phyloP scores from a whole-genome alignment of 192 early-diverging fungal genomes.

The Backusella circina region DNA sequence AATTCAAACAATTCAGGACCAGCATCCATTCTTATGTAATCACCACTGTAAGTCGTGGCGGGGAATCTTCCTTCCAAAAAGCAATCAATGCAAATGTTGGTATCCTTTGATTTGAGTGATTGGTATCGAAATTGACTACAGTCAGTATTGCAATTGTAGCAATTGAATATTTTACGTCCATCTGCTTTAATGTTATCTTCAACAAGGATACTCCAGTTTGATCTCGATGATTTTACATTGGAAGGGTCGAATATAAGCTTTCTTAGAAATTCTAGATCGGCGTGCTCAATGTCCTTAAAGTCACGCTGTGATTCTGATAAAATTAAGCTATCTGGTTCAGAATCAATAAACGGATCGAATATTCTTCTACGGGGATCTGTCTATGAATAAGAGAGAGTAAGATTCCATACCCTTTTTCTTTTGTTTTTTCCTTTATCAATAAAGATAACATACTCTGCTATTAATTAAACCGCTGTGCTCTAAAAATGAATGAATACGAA shows the following conservation, averaged over 20 bases:
- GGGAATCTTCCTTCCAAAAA: conserved; percentile 94
- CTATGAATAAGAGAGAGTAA: conserved; percentile 30
- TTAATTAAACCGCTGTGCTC: conserved; percentile 97
- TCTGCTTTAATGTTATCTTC: conserved; percentile 44
- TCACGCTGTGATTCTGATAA: conserved; percentile 48
- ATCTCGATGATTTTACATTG: conserved; percentile 39
- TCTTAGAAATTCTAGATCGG: conserved; percentile 19
- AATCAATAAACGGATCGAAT: conserved; percentile 87
- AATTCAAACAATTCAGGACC: conserved; percentile 42
- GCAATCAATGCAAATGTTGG: conserved; percentile 85
- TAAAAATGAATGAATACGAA: conserved; percentile 92
- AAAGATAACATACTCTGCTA: conserved; percentile 66
- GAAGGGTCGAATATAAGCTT: conserved; percentile 33
- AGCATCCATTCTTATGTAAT: conserved; percentile 80
- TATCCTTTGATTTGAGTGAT: conserved; percentile 62
- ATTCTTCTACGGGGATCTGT: conserved; percentile 89
- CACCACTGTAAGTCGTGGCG: conserved; percentile 70
- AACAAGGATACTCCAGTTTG: conserved; percentile 18
- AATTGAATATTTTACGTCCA: conserved; percentile 50
- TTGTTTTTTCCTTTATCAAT: neutral
- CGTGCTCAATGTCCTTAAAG: conserved; percentile 11
- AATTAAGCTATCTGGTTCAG: conserved; percentile 85
- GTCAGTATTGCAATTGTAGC: conserved; percentile 82
- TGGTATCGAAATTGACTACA: conserved; percentile 82
- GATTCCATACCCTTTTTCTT: neutral